phyloP scores from a whole-genome alignment of 2,329 filamentous ascomycete species.

The Xylariaceae sp. region DNA sequence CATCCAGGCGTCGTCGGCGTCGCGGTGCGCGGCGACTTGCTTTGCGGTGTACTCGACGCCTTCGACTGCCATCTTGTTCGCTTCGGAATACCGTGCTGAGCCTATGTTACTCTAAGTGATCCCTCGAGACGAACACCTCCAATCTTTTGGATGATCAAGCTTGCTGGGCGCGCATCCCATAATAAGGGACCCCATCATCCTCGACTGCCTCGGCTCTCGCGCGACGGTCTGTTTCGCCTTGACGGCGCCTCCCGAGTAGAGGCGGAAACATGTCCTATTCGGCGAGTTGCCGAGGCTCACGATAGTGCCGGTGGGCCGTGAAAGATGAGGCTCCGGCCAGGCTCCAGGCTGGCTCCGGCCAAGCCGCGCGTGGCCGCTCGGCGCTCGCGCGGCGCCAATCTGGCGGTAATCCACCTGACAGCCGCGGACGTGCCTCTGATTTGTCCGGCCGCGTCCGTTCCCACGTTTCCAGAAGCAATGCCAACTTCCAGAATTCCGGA shows the following conservation, averaged over 20 bases:
- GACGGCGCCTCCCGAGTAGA: too few species aligned
- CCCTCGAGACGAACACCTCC: too few species aligned
- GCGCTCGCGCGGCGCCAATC: too few species aligned
- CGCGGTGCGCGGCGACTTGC: slow-evolving; percentile 43
- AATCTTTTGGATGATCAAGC: too few species aligned
- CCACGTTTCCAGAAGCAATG: too few species aligned
- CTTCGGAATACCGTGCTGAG: too few species aligned
- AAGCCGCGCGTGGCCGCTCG: slow-evolving; percentile 1
- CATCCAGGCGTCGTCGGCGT: slow-evolving; percentile 43
- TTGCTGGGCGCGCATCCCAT: too few species aligned
- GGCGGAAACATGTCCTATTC: too few species aligned
- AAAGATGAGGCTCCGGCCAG: slow-evolving; percentile 3
- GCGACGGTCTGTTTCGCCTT: too few species aligned
- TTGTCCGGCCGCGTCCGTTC: slow-evolving; percentile 1
- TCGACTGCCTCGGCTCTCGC: too few species aligned
- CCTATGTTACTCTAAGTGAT: too few species aligned
- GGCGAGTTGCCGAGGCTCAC: slow-evolving; percentile 8
- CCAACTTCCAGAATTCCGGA: neutral
- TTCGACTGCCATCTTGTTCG: slow-evolving; percentile 12
- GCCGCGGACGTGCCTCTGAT: neutral
- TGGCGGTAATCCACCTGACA: neutral
- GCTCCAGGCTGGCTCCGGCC: neutral
- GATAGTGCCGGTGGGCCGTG: slow-evolving; percentile 2
- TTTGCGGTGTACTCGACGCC: slow-evolving; percentile 25
- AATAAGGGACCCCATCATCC: too few species aligned